These are phyloP conservation scores for Melocanna baccifera DNA, from an alignment of 176 grass and related monocot species.

Conservation along the genomic window DNA sequence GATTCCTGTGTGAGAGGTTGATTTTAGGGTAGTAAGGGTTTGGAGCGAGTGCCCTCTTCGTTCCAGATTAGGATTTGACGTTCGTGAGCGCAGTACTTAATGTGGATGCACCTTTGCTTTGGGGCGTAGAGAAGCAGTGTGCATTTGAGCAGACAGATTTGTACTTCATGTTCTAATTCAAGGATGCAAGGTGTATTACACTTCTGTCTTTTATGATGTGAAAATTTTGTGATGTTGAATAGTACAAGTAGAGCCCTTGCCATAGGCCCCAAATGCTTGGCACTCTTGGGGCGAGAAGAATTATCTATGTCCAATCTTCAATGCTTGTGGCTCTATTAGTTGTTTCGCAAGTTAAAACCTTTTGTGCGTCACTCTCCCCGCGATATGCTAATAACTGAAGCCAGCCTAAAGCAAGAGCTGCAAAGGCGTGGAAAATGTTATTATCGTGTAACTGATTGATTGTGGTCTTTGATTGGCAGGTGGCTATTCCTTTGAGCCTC, in stretches of 20 bases:
- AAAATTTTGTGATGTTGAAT: not conserved
- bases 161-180: not conserved
- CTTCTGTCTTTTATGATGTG: too few relatives aligned
- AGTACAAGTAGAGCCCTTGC: not conserved
- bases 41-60: not conserved
- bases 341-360: not conserved
- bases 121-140: not conserved
- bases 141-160: not conserved
- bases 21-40: too few relatives aligned
- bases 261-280: not conserved
- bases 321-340: not conserved
- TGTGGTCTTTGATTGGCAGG: conserved; percentile 45
- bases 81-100: not conserved
- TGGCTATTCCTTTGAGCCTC: conserved; percentile 81
- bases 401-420: not conserved
- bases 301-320: not conserved
- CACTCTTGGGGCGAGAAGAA: not conserved
- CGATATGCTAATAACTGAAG: not conserved
- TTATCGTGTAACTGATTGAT: not conserved
- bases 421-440: not conserved
- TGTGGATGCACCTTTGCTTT: not conserved
- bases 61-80: not conserved
- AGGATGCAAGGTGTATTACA: not conserved
- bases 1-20: too few relatives aligned
- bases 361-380: not conserved